Evolutionary conservation across 1,284 basidiomycete species (phyloP), one percentile per base, ranked within the genome.

Genomic region (Xerocomus amazonicus): DNA sequence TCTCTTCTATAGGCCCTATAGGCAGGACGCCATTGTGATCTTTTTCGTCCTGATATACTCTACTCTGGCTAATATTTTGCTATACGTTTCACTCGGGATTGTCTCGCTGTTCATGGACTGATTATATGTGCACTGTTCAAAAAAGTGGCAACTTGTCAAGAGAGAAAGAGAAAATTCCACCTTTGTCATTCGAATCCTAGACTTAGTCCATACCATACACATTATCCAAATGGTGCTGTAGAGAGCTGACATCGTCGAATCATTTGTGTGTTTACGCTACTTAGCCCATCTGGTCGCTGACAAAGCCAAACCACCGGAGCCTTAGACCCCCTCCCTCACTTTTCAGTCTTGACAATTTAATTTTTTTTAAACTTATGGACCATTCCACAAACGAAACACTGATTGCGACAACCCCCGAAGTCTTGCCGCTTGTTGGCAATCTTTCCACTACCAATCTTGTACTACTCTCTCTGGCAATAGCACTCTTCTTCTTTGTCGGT

Each of bases 401-500:
- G 19, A 32, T 39, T 32, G 26, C 43, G 6, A 38, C 50, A 17
- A 54, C 42, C 6, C 53, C 58, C 4, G 56, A 67, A 38, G 43
- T 62, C 17, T 55, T 28, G 3, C 51, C 55, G 1, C 42, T 68
- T 3, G 46, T 59, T 31, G 53, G 59, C 3, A 57, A 50, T 19
- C 44, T 66, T 31, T 64, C 66, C 6, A 42, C 62, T 16, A 9
- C 17, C 17, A 60, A 51, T 28, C 34, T 69, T 27, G 46, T 45
- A 3, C 17, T 66, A 3, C 46, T 68, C 41, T 62, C 64, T 16
- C 44, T 68, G 2, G 60, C 47, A 43, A 43, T 57, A 12, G 54
- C 61, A 4, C 19, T 62, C 28, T 39, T 62, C n/a, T 39, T 66
- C 10, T 8, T 62, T 17, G 33, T 54, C 33, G 65, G 64, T 66